Base-by-base conservation (phyloP, 2,329 filamentous ascomycete species). In the Periglandula ipomoeae region DNA sequence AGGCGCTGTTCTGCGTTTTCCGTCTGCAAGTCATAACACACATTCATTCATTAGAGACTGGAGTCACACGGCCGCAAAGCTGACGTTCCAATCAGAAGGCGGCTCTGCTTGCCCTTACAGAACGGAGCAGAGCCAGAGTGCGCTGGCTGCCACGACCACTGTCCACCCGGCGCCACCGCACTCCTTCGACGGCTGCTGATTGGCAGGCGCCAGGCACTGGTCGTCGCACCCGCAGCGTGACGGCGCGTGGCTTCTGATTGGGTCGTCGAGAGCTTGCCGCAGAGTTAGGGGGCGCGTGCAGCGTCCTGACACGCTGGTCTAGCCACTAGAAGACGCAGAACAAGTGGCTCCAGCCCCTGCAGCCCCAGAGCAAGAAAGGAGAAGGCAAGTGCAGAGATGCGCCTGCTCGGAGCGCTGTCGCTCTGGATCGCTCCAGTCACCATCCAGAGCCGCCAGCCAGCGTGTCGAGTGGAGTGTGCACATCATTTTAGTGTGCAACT, bases 291-390 rank as follows among this genome's bases (percentile, higher is more conserved):
- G 43, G 30, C 30, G 24, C 27, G 15, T 45, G 43, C 11, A 35
- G 27, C 41, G 41, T 32, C 22, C 41, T 43, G 41, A 43, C 20
- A 43, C 41, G 41, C 11, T 20, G 23, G 41, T 17, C 19, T 13
- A 15, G 43, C 30, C 32, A 11, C 44, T 38, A 24, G 32, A 46
- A 46, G 27, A 26, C 23, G 41, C 37, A 27, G 35, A 40, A 40
- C 17, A 38, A 46, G 35, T 47, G 45, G 35, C 24, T 34, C 45
- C 30, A 44, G 43, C 43, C 23, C 39, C 39, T 42, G 39, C 39
- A 42, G 39, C 23, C n/a, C n/a, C n/a, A n/a, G n/a, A n/a, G n/a
- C n/a, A n/a, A n/a, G n/a, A n/a, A n/a, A n/a, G n/a, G n/a, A n/a
- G n/a, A n/a, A n/a, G n/a, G 35, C n/a, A 20, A 38, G 9, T 38